Evolutionary conservation across 108 stramenopile species (phyloP).

Genomic region (Bacterosira constricta): DNA sequence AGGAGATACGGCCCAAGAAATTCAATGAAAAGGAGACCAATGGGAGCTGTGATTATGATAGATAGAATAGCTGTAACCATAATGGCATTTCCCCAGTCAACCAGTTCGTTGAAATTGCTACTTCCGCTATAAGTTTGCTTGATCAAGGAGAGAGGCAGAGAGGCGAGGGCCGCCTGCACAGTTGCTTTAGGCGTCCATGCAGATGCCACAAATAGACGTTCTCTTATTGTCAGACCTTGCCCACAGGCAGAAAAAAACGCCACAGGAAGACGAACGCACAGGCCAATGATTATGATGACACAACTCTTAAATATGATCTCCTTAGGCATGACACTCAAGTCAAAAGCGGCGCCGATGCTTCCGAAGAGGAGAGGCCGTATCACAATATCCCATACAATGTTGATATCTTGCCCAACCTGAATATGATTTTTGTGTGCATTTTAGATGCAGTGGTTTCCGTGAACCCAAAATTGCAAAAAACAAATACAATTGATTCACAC

Average conservation of each 20-base stretch:
- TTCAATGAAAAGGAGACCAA: constrained; percentile 21
- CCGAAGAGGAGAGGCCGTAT: constrained; percentile 52
- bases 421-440: no score
- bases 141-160: constrained; percentile 34
- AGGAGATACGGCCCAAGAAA: constrained; percentile 11
- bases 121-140: constrained; percentile 4
- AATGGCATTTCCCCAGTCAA: not conserved
- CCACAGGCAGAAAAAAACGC: constrained; percentile 20
- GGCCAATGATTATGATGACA: constrained; percentile 26
- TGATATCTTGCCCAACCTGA: constrained; percentile 25
- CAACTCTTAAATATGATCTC: constrained; percentile 11
- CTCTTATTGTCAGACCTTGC: constrained; percentile 2
- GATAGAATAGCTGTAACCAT: constrained; percentile 15
- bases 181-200: constrained; percentile 61
- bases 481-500: no score
- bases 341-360: constrained; percentile 44
- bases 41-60: constrained; percentile 34
- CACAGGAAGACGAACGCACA: constrained; percentile 10
- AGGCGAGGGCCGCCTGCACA: constrained; percentile 56
- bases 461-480: no score
- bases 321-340: not conserved
- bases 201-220: constrained; percentile 41
- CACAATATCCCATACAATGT: constrained; percentile 29
- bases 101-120: not conserved
- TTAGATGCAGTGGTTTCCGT: no score